These are phyloP conservation scores for Tulasnella calospora DNA, from an alignment of 768 basidiomycete genomes.

Conservation along the genomic window DNA sequence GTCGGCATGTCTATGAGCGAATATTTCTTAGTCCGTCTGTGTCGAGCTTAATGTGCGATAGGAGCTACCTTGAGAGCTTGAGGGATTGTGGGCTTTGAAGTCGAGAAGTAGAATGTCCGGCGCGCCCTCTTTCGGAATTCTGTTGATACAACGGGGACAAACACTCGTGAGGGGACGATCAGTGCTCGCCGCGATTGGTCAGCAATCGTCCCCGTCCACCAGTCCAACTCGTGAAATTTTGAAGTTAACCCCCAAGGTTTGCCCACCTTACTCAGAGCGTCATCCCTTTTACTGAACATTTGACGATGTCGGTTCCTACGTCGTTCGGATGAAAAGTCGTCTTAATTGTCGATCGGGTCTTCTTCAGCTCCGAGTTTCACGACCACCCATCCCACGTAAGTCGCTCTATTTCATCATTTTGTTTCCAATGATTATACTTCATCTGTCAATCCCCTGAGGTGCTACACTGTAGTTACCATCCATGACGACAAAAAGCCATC, in stretches of 20 bases:
- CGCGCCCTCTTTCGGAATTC: slow-evolving; percentile 1
- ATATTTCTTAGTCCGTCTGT: background rate
- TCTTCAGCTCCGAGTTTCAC: background rate
- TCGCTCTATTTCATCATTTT: background rate
- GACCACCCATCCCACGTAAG: background rate
- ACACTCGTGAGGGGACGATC: background rate
- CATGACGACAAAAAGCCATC: slow-evolving; percentile 20
- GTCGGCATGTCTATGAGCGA: slow-evolving; percentile 72
- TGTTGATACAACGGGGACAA: background rate
- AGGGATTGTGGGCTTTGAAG: background rate
- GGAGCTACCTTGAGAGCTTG: background rate
- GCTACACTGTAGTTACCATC: slow-evolving; percentile 24
- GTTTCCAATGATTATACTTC: slow-evolving; percentile 38
- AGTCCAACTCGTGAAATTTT: slow-evolving; percentile 1
- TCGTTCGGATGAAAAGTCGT: background rate
- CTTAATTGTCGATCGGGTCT: background rate
- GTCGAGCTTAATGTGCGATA: too few relatives aligned
- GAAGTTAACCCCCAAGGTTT: background rate
- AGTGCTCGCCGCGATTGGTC: background rate
- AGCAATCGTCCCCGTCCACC: background rate
- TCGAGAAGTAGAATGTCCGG: background rate
- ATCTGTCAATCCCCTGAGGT: slow-evolving; percentile 58
- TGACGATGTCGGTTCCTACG: background rate
- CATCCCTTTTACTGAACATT: background rate
- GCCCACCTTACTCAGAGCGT: background rate